Conservation (phyloP, 495 filamentous ascomycete species). For the Trichodelitschia bisporula region DNA sequence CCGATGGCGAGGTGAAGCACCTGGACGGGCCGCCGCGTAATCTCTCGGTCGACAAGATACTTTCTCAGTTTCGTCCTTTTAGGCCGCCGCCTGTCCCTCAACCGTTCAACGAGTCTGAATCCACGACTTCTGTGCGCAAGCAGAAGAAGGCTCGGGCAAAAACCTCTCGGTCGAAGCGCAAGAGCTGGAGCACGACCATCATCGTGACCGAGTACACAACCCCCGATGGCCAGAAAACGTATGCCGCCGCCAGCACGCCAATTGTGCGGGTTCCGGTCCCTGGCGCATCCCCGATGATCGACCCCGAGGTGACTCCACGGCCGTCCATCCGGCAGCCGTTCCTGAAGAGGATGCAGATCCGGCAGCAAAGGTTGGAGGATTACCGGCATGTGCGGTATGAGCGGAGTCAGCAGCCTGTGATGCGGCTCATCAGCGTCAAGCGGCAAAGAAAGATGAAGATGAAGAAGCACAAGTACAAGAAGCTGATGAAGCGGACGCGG, state of each 20-base stretch:
- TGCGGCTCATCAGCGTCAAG: slow-evolving; percentile 47
- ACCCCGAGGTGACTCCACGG: slow-evolving; percentile 1
- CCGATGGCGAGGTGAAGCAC: slow-evolving; percentile 3
- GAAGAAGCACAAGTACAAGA: slow-evolving; percentile 99
- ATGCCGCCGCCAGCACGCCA: slow-evolving; percentile 17
- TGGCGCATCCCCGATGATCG: neutral
- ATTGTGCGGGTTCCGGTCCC: slow-evolving; percentile 9
- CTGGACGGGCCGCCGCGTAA: slow-evolving; percentile 6
- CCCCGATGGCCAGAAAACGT: slow-evolving; percentile 39
- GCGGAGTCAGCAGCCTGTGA: slow-evolving; percentile 5
- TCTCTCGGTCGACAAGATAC: too few species aligned
- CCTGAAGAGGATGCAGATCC: slow-evolving; percentile 12
- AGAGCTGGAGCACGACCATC: slow-evolving; percentile 53
- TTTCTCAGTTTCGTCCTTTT: slow-evolving; percentile 7
- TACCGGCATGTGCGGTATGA: neutral
- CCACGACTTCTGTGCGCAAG: neutral
- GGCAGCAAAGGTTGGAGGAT: neutral
- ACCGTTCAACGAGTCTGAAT: slow-evolving; percentile 2
- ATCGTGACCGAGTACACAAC: slow-evolving; percentile 58
- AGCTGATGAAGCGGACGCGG: slow-evolving; percentile 79
- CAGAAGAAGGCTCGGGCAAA: neutral
- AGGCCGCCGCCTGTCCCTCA: slow-evolving; percentile 6
- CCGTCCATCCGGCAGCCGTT: slow-evolving; percentile 14
- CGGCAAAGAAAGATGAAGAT: slow-evolving; percentile 81
- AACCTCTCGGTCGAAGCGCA: slow-evolving; percentile 14